Base-by-base conservation (phyloP, 2,329 filamentous ascomycete genomes). In the Cytospora paraplurivora region DNA sequence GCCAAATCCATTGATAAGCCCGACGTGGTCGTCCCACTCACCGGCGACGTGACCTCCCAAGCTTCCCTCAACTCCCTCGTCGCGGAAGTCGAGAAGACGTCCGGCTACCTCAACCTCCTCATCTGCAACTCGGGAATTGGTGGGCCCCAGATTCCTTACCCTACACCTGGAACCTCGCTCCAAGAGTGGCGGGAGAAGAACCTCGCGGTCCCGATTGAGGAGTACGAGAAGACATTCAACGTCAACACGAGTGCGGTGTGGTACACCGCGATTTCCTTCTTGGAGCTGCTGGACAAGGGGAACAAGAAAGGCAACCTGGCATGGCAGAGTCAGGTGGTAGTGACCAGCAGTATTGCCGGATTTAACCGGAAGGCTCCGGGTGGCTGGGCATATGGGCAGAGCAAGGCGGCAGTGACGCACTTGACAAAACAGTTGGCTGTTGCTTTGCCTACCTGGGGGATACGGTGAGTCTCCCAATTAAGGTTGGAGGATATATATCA, bases 301-400 rank as follows among this genome's bases (percentile, higher is more conserved):
- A 89, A 91, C 37, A 84, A 88, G 68, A 78, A 80, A 56, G 79
- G 83, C 7, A 87, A 85, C 61, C 76, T 88, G 27, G 77, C 77
- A 33, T 81, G 83, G 72, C 78, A 75, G 34, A 82, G 81, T 37
- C 84, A 87, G 72, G 78, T 88, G 21, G 85, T 96, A 65, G 88
- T 91, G 44, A 91, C 91, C 51, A 88, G 87, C 66, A 89, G 85
- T 21, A 93, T 96, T 73, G 89, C 82, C 0, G 88, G 85, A 0
- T 88, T 93, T 65, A 90, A 93, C 76, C 88, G 90, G 70, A 80
- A 83, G 55, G 81, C 88, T 0, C 88, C 92, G 33, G 89, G 89
- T 27, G 91, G 92, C 38, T 93, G 88, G 75, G 86, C 87, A 0
- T 95, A 95, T 73, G 91, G 90, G 17, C 85, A 90, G 19, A 88